Base-by-base conservation (phyloP, 257 asterid species). In the Gynochthodes officinalis region DNA sequence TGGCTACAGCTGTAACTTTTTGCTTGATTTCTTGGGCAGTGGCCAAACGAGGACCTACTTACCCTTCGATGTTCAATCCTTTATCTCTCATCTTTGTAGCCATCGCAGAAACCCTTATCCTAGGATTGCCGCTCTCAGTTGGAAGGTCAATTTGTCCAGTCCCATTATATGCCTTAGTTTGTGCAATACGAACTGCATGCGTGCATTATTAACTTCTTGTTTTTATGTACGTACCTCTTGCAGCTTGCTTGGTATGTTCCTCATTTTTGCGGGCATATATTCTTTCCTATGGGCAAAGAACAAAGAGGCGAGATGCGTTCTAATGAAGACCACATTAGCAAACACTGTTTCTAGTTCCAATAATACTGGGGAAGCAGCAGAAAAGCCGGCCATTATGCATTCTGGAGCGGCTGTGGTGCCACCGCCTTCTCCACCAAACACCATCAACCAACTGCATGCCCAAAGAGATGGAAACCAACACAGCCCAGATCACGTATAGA, bases 1-100 rank as follows among this genome's bases (percentile, higher is more conserved):
- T 90, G 73, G 89, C 89, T 2, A 80, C 91, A 3, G 91, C 81
- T 4, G 87, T 81, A 59, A n/a, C 88, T 0, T 87, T 86, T 72
- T 79, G 82, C 73, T 40, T 88, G 66, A 40, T 87, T 6, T 84
- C 89, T 44, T 80, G 84, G 89, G 82, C 86, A 50, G 70, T 90
- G 11, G 4, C 85, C 33, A 59, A 78, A 74, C 79, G 69, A 49
- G 97, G 95, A 39, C 93, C 95, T 1, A 85, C 93, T 1, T 90
- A 90, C 54, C 91, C 93, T 18, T 81, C 97, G 1, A 86, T 90
- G 89, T 90, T 87, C 77, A 90, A 87, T 64, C 95, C 97, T 32
- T n/a, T 86, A 35, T 64, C 86, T 0, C 79, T 88, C 3, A 77
- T 90, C 64, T 66, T 78, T 13, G 76, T 88, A 9, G 82, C 90